Evolutionary conservation across 345 rosid genomes (phyloP).

Genomic region (Linum tenue): DNA sequence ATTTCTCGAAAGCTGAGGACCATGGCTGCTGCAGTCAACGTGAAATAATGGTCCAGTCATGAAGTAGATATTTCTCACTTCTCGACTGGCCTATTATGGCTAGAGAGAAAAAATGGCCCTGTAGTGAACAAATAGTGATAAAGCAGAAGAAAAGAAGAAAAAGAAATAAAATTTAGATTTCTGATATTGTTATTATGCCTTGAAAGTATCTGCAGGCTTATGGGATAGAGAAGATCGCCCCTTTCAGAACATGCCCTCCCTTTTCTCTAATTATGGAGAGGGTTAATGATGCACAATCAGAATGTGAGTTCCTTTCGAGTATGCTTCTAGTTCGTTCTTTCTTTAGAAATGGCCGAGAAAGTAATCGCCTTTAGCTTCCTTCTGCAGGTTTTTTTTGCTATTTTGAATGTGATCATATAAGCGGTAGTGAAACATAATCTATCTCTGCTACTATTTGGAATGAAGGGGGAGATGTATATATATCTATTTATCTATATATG

Average conservation of each 20-base stretch:
- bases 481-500: neutral
- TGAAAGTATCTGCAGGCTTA: constrained; percentile 12
- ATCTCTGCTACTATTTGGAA: constrained; percentile 13
- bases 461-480: constrained; percentile 19
- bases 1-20: constrained; percentile 81
- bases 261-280: constrained; percentile 1
- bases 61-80: constrained; percentile 12
- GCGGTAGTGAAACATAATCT: constrained; percentile 8
- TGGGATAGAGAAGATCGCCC: constrained; percentile 9
- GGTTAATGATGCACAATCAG: constrained; percentile 15
- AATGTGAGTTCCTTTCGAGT: constrained; percentile 18
- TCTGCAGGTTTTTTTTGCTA: constrained; percentile 14
- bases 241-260: neutral
- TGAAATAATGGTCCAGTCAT: constrained; percentile 36
- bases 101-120: neutral
- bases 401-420: constrained; percentile 12
- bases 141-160: constrained; percentile 14
- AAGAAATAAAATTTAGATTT: constrained; percentile 4
- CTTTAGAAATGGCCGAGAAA: neutral
- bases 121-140: neutral
- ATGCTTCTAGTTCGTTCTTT: neutral
- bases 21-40: constrained; percentile 92
- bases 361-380: constrained; percentile 3
- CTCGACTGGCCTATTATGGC: constrained; percentile 5
- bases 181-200: constrained; percentile 24